Base-by-base conservation (phyloP, 2,329 filamentous ascomycete genomes). In the Aspergillus cejpii region DNA sequence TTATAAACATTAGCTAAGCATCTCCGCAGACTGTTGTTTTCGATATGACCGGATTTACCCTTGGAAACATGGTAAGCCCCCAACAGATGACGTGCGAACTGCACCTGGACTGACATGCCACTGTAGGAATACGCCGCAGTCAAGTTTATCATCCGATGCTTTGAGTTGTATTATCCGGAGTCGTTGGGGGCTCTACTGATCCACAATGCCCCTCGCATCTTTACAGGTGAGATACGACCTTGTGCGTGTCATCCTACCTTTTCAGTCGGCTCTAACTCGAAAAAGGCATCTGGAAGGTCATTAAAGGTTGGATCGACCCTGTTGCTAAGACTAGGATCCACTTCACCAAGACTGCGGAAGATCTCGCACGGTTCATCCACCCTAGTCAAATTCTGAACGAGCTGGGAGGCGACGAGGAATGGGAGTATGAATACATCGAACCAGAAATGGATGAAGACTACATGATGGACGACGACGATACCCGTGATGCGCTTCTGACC, bases 81-180 rank as follows among this genome's bases (percentile, higher is more conserved):
- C 1, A 8, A 6, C 20, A 17, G 4, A 4, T 26, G 6, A 11
- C 5, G n/a, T n/a, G 10, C 11, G 15, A 7, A 20, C 11, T 11
- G 17, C 15, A 11, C 10, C 23, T 24, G 4, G 23, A 12, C 11
- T 21, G 11, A 38, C 11, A 2, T 6, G 3, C 2, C 1, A 10
- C 21, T 37, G 12, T 39, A 83, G 80, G 91, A 96, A 64, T 95
- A 95, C 66, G 80, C 85, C 0, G 87, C 90, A 0, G 85, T 96
- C 44, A 97, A 94, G 63, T 97, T 96, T 69, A 94, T 97, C 82
- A 94, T 97, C 66, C 91, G 94, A 66, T 94, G 88, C 64, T 97
- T 97, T 63, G 89, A 97, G 72, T 89, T 90, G 47, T 96, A 97
- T 64, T 98, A 96, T 58, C 91, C 92, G 0, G 92, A 97, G 66